Evolutionary conservation across 352 stramenopile genomes (phyloP).

Genomic region (Phytophthora hybrid): DNA sequence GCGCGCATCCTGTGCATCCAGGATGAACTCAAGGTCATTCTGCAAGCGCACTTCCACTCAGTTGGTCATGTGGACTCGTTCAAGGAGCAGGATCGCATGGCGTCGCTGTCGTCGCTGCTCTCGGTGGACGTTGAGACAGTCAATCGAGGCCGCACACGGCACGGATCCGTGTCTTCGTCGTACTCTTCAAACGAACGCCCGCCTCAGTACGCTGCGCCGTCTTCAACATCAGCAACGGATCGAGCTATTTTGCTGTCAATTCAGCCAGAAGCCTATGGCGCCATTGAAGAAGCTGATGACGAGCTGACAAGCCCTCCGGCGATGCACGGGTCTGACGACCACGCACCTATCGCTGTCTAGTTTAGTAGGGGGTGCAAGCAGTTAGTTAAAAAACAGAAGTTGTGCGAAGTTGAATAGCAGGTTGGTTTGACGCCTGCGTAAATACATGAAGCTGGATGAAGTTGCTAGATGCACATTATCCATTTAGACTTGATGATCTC

Average conservation of each 20-base stretch:
- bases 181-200: conserved; percentile 56
- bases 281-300: conserved; percentile 48
- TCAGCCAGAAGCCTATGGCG: conserved; percentile 43
- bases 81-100: conserved; percentile 54
- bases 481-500: conserved; percentile 35
- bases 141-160: conserved; percentile 36
- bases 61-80: conserved; percentile 51
- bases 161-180: conserved; percentile 52
- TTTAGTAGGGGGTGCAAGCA: conserved; percentile 1
- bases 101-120: conserved; percentile 54
- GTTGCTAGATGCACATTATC: conserved; percentile 22
- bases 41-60: conserved; percentile 61
- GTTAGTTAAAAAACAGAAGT: conserved; percentile 17
- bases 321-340: conserved; percentile 40
- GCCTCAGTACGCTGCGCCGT: conserved; percentile 42
- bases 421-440: neutral
- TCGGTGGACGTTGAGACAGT: conserved; percentile 45
- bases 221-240: conserved; percentile 47
- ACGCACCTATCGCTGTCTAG: conserved; percentile 47
- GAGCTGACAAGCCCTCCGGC: conserved; percentile 39
- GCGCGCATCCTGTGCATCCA: conserved; percentile 56
- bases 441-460: conserved; percentile 23
- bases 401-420: conserved; percentile 18
- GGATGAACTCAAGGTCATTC: conserved; percentile 62
- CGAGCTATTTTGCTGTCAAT: conserved; percentile 48